Evolutionary conservation across 768 basidiomycete genomes (phyloP), one percentile per base, ranked within the genome.

Genomic region (Termitomyces sp.): DNA sequence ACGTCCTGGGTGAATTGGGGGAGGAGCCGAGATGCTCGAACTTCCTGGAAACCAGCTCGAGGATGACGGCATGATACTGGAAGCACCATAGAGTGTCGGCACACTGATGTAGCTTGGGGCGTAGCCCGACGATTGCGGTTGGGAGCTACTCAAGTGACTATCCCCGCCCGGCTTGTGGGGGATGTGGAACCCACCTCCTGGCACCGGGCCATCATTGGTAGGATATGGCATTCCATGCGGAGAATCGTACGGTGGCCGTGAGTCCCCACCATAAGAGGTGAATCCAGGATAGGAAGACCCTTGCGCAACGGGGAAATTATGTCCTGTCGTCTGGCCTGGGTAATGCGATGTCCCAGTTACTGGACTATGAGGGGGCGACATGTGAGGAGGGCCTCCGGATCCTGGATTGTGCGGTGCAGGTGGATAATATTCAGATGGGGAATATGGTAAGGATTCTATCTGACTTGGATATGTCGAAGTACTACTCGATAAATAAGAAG

Each of bases 1-100:
- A 81, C 80, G 70, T 57, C 47, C 57, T 54, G 70, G 70, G 24
- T 71, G 73, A 50, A 72, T 60, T 39, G 73, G 55, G 57, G 72
- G 71, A 47, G 69, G 66, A 46, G 64, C 61, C 41, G 66, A 54
- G n/a, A 60, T 56, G 37, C 61, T 60, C 52, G 65, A 54, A 39
- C 53, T 60, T 48, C 65, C 68, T 36, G 64, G 57, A 47, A 61
- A 57, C 66, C 64, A 60, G 47, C 53, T 65, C 20, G 64, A 58
- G 55, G 57, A 53, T 37, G 62, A 55, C 13, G 62, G 57, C 59
- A 65, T 59, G 46, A 60, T 50, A 15, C 64, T 55, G n/a, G 63
- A 39, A 39, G 53, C 31, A 51, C 57, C 55, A 55, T 61, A 64
- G 16, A 55, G 44, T 6, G 51, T 45, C 18, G 58, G 45, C 20